A percentile compares a stretch with the other conserved stretches of the same genome.
Evolutionary conservation across 2,329 filamentous ascomycete species (phyloP).

Genomic region (Alternaria arbusti): DNA sequence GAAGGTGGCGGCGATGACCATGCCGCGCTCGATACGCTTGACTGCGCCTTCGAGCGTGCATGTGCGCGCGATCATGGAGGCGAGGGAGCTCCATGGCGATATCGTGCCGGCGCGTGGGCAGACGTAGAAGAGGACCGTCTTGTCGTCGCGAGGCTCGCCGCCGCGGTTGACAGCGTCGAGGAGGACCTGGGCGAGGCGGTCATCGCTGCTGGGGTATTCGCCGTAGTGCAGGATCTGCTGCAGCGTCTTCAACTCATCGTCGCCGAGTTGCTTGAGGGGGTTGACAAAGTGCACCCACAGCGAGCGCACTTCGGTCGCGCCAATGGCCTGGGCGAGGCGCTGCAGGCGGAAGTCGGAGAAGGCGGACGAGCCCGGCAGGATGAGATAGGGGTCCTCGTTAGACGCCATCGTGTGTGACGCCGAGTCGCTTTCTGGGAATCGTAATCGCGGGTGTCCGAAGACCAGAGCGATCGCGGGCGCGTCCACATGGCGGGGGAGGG

Average conservation of each 20-base stretch:
- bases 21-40: constrained; percentile 84
- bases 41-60: constrained; percentile 78
- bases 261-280: constrained; percentile 47
- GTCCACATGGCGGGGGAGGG: constrained; percentile 16
- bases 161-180: constrained; percentile 58
- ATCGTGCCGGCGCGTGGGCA: constrained; percentile 80
- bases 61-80: constrained; percentile 90
- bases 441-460: constrained; percentile 25
- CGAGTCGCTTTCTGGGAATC: constrained; percentile 14
- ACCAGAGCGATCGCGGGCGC: constrained; percentile 14
- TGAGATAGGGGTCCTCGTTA: constrained; percentile 48
- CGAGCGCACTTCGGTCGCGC: constrained; percentile 56
- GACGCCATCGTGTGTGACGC: constrained; percentile 36
- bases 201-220: constrained; percentile 55
- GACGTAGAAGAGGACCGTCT: constrained; percentile 70
- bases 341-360: constrained; percentile 60
- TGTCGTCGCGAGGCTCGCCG: constrained; percentile 57
- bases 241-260: constrained; percentile 58
- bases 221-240: constrained; percentile 68
- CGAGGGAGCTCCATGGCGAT: constrained; percentile 97
- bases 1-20: constrained; percentile 73
- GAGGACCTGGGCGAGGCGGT: constrained; percentile 53
- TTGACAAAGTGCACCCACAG: constrained; percentile 60
- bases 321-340: constrained; percentile 54
- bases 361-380: constrained; percentile 61